Evolutionary conservation across 306 rosid genomes (phyloP).

Genomic region (Cucumis hystrix): DNA sequence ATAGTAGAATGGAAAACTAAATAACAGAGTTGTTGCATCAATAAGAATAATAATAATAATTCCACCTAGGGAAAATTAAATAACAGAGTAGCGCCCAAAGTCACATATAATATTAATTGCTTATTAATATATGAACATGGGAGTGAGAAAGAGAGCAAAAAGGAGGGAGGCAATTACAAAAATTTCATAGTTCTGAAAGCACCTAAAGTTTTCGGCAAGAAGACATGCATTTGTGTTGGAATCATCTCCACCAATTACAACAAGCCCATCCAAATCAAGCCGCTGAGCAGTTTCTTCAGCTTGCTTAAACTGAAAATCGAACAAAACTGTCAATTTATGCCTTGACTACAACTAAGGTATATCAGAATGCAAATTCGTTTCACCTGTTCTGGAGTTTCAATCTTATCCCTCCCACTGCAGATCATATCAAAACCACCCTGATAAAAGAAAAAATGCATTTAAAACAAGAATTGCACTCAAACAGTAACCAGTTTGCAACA

Average conservation of each 20-base stretch:
- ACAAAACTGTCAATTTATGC: background rate
- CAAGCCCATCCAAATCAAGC: conserved; percentile 89
- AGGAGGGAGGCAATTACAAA: no score
- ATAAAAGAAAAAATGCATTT: background rate
- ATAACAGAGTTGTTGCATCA: background rate
- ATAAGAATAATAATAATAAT: no score
- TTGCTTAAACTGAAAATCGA: conserved; percentile 57
- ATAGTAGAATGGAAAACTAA: background rate
- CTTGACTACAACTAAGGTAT: background rate
- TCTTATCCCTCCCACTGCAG: conserved; percentile 97
- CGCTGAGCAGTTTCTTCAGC: conserved; percentile 75
- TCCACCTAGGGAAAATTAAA: no score
- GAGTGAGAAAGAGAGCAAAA: background rate
- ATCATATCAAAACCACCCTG: conserved; percentile 99
- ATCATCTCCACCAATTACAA: conserved; percentile 99
- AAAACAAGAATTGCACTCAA: background rate
- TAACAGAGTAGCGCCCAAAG: no score
- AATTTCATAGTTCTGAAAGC: background rate
- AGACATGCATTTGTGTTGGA: conserved; percentile 99
- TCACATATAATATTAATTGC: background rate
- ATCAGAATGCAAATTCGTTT: background rate
- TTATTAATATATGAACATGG: background rate
- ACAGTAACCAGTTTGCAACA: background rate
- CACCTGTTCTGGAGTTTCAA: conserved; percentile 98
- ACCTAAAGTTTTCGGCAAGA: conserved; percentile 97